Base-by-base conservation (phyloP, 306 rosid genomes). In the Carpinus viminea region DNA sequence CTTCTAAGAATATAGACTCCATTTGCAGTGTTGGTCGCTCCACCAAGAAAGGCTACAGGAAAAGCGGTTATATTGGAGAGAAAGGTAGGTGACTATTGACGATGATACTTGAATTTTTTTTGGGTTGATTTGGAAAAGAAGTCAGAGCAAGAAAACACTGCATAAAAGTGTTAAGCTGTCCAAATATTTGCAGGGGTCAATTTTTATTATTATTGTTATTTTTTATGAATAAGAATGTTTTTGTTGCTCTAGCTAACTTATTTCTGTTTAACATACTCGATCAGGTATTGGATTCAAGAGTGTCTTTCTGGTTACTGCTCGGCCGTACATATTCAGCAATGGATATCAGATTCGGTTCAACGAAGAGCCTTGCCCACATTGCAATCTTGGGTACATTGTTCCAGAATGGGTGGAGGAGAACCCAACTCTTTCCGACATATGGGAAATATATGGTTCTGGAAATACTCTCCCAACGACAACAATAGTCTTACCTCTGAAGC, bases 261-360 rank as follows among this genome's bases (percentile, higher is more conserved):
- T 16, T 54, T 82, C 13, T 78, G 73, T 2, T 75, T 13, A 21
- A 48, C 52, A 78, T 79, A 56, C 74, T 76, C n/a, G n/a, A n/a
- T n/a, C 90, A 93, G 98, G 98, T 13, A 93, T 93, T 62, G 97
- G 97, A n/a, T 91, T 91, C 90, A 91, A 93, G 85, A 91, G 97
- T 83, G 98, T 93, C 5, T 93, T 93, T 80, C 82, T 93, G 70
- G 84, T 93, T 54, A 85, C 96, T 62, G 70, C 90, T 36, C 75
- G 56, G 51, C 97, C 98, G 2, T 89, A 89, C 61, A 90, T 93
- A 36, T 91, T 89, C 64, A 91, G 96, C 77, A 91, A 91, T 4
- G 98, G 96, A 48, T 93, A 93, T 82, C 96, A 90, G 65, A 93
- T 91, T 4, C 82, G 89, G 17, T 89, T 93, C 80, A 83, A 77